Base-by-base conservation (phyloP, 2,329 filamentous ascomycete genomes). In the Coleophoma eucalyptorum region DNA sequence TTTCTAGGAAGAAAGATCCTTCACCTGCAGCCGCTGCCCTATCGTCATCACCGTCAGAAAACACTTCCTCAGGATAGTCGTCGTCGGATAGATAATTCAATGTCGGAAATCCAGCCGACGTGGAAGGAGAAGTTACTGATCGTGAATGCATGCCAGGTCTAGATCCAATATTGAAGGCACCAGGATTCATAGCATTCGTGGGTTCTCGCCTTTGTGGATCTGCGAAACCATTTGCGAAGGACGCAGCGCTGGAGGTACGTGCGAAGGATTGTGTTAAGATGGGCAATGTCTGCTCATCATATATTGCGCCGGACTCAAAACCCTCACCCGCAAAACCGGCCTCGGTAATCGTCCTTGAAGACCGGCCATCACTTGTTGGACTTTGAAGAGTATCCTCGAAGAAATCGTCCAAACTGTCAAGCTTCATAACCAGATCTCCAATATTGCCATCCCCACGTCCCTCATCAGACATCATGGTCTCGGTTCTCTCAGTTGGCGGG, bases 201-300 rank as follows among this genome's bases (percentile, higher is more conserved):
- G 76, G 75, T 13, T 83, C 84, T 18, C 84, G 82, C 12, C 79
- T 78, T 66, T 79, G 77, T 43, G 71, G 71, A 62, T 97, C 93
- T 1, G 85, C 81, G 60, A 97, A 93, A 4, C 90, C 90, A 62
- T 92, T 95, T 60, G 96, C 90, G 67, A 97, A 94, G 0, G 86
- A 88, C 0, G 81, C 80, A 1, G 84, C 81, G 46, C 83, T 88
- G 35, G 87, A 86, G 56, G 84, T 93, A 11, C 79, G 64, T 19
- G 78, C 81, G 20, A 88, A 76, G 0, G 90, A 94, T 63, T 94
- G 89, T 60, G 94, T 88, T 5, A 97, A 72, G 47, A 97, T 95
- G 0, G 93, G 93, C 11, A 94, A 77, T 6, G 94, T 95, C 65
- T 96, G 90, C 67, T 96, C 90, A 62, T 97, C 92, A 68, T 97